Conservation (phyloP, 495 filamentous ascomycete species). For the Amorphotheca resinae region DNA sequence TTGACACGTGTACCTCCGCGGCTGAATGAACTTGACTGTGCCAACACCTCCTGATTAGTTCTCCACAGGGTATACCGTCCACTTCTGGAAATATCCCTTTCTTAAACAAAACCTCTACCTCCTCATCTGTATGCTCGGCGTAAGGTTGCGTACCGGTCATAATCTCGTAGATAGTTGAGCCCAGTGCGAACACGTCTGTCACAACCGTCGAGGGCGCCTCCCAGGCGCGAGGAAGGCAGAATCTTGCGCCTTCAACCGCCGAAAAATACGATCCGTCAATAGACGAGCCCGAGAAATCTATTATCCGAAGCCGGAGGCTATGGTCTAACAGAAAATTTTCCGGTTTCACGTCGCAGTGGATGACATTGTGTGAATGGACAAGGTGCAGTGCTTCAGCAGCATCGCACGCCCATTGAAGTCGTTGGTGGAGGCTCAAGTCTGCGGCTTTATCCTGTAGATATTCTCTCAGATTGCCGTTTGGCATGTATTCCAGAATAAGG, state of each 20-base stretch:
- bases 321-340: conserved; percentile 23
- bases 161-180: conserved; percentile 24
- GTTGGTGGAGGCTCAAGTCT: conserved; percentile 5
- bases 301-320: conserved; percentile 20
- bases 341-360: conserved; percentile 22
- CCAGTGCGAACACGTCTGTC: conserved; percentile 21
- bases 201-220: conserved; percentile 10
- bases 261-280: conserved; percentile 19
- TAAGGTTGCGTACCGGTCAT: conserved; percentile 20
- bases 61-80: conserved; percentile 16
- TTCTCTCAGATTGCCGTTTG: conserved; percentile 20
- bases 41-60: conserved; percentile 15
- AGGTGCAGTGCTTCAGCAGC: conserved; percentile 17
- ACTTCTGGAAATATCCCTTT: conserved; percentile 19
- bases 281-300: conserved; percentile 16
- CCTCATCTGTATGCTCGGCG: conserved; percentile 18
- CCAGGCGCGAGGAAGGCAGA: conserved; percentile 16
- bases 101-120: conserved; percentile 18
- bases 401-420: conserved; percentile 17
- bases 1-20: no score
- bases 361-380: conserved; percentile 17
- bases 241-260: conserved; percentile 14
- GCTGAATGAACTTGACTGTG: no score
- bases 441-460: conserved; percentile 17
- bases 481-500: conserved; percentile 20